These are phyloP conservation scores for Pseudofabraea citricarpa DNA, from an alignment of 2,329 filamentous ascomycete species.

Conservation along the genomic window DNA sequence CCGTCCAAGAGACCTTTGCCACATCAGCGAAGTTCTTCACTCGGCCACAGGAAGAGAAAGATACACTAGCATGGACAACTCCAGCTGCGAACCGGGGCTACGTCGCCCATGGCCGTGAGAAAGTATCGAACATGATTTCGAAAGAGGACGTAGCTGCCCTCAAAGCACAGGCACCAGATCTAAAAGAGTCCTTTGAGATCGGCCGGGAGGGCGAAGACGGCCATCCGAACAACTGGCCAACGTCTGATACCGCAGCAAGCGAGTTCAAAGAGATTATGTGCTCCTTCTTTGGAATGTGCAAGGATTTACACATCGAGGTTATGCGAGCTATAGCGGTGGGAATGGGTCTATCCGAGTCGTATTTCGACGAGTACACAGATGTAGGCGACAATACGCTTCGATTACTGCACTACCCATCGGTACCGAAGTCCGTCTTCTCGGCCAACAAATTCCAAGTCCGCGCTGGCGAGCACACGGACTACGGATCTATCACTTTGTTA, in stretches of 20 bases:
- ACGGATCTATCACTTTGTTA: constrained; percentile 45
- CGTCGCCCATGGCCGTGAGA: constrained; percentile 66
- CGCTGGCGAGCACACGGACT: constrained; percentile 50
- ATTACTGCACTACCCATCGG: constrained; percentile 52
- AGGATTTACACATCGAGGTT: constrained; percentile 67
- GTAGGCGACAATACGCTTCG: constrained; percentile 58
- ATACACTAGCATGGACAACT: constrained; percentile 64
- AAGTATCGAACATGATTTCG: constrained; percentile 56
- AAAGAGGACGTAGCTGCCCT: constrained; percentile 45
- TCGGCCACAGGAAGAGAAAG: constrained; percentile 53
- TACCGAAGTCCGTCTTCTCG: constrained; percentile 38
- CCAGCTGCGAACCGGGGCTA: constrained; percentile 72
- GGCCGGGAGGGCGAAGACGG: constrained; percentile 54
- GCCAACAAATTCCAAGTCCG: constrained; percentile 46
- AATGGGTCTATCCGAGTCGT: constrained; percentile 64
- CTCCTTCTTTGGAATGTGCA: constrained; percentile 70
- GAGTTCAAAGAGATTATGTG: constrained; percentile 71
- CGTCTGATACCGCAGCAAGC: constrained; percentile 37
- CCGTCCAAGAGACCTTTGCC: constrained; percentile 58
- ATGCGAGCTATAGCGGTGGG: constrained; percentile 85
- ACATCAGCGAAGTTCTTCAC: constrained; percentile 68
- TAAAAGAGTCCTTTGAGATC: constrained; percentile 64
- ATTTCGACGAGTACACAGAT: constrained; percentile 73
- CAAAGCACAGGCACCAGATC: constrained; percentile 52
- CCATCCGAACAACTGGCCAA: constrained; percentile 75